phyloP scores from a whole-genome alignment of 2,329 filamentous ascomycete genomes.

The Hypoxylon sp. region DNA sequence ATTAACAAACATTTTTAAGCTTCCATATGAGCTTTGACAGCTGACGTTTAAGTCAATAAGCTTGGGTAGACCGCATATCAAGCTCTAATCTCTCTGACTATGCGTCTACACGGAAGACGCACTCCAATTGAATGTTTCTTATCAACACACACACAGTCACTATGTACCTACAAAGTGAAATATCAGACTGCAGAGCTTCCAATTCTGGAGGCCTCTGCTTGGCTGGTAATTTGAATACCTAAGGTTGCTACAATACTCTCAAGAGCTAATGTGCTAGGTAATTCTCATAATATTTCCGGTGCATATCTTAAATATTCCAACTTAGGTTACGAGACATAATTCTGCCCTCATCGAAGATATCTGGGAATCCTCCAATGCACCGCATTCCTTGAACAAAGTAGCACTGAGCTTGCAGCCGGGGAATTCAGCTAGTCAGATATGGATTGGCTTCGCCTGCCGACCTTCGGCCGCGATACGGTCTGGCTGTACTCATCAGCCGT shows the following conservation, averaged over 20 bases:
- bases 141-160: background rate
- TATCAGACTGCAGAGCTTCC: background rate
- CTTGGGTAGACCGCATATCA: background rate
- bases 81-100: background rate
- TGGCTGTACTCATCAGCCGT: slow-evolving; percentile 41
- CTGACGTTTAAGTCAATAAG: background rate
- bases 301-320: background rate
- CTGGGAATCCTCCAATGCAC: background rate
- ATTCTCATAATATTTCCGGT: background rate
- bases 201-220: background rate
- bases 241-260: background rate
- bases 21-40: background rate
- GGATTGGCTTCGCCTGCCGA: slow-evolving; percentile 39
- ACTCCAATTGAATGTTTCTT: background rate
- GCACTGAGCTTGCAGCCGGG: background rate
- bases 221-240: background rate
- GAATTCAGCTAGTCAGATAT: slow-evolving; percentile 25
- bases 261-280: background rate
- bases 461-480: slow-evolving; percentile 36
- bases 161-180: too few species aligned
- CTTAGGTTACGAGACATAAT: background rate
- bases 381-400: background rate
- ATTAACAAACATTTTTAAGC: too few species aligned
- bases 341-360: background rate
- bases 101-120: slow-evolving; percentile 4